Conservation (phyloP, 208 protist species). For the Leishmania arabica region DNA sequence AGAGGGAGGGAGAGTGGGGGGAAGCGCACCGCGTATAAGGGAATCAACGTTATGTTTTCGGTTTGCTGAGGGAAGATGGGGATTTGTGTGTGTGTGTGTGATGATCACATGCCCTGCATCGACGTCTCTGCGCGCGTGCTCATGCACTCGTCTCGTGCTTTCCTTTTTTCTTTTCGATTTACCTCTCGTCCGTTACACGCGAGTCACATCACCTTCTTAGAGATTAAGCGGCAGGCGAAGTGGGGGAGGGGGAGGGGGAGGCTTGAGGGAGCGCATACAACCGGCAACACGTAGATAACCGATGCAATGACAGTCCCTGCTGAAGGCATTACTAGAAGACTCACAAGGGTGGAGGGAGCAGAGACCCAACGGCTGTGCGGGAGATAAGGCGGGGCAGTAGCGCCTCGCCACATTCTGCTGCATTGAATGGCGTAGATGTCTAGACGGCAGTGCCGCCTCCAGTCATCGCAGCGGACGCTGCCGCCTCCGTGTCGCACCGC, state of each 20-base stretch:
- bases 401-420: background rate
- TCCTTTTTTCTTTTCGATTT: background rate
- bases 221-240: background rate
- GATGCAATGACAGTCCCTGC: background rate
- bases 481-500: conserved; percentile 39
- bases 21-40: background rate
- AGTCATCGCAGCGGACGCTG: background rate
- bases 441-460: background rate
- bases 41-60: no score
- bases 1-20: no score
- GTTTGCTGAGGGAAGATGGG: background rate
- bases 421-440: background rate
- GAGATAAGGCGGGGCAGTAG: background rate
- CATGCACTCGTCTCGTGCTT: no score
- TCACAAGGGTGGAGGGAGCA: background rate
- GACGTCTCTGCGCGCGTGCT: no score
- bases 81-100: background rate
- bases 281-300: background rate
- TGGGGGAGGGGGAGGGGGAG: background rate
- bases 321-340: background rate
- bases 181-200: background rate
- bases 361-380: background rate
- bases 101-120: no score
- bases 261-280: background rate
- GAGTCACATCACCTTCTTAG: background rate